Evolutionary conservation across 495 filamentous ascomycete species (phyloP), one percentile per base, ranked within the genome.

Genomic region (Penicillium herquei): DNA sequence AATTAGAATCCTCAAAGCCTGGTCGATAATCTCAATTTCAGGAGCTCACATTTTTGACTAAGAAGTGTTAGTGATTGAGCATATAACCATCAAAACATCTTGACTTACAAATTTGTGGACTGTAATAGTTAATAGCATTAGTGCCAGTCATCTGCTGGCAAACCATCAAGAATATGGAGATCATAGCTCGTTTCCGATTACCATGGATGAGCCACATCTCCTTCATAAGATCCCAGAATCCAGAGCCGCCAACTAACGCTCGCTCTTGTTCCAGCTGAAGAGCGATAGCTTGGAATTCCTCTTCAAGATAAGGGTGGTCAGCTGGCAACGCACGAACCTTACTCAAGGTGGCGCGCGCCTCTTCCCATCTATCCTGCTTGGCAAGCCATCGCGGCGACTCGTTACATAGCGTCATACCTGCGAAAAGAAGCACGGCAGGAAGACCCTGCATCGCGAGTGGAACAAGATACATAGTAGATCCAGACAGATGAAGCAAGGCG

Each of bases 311-410:
- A 0, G 79, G 76, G 62, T 90, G 88, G 10, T 77, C 72, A 0
- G 74, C 49, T 0, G 84, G 75, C 4, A 83, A 63, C 18, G 63
- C 66, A 41, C 86, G 82, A 41, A 87, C 80, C 41, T 73, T 73
- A 14, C 71, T 68, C 18, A 89, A 77, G 3, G 83, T 79, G 0
- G 50, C 52, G 49, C 78, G 80, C 13, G 86, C 83, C 39, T 84
- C 79, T 61, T 90, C 88, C 85, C 87, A 89, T 33, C 81, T 75
- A 64, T 88, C 87, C 59, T 81, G 77, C 46, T 82, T 81, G 8
- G 87, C 87, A 13, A 90, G 79, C 77, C 83, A 90, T 34, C 88
- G 79, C 6, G 88, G 87, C 4, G 84, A 87, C 61, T 90, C 88
- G 42, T 87, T 84, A 69, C 81, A 84, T 16, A 85, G 52, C 0